These are phyloP conservation scores for Calocybe indica DNA, from an alignment of 768 basidiomycete species.

Conservation along the genomic window DNA sequence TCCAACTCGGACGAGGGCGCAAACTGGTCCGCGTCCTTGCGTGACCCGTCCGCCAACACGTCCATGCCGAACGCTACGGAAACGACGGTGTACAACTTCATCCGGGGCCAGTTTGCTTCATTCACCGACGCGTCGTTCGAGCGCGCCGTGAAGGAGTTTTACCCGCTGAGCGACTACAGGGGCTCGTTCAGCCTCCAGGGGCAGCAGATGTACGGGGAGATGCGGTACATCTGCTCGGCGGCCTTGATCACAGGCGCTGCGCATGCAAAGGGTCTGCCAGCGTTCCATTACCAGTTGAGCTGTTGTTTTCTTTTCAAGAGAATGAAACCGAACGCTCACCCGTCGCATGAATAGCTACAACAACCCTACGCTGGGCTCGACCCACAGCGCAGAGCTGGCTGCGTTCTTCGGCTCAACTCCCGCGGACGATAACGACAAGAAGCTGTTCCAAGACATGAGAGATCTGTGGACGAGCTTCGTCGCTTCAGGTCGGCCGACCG, in stretches of 20 bases:
- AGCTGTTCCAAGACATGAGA: conserved; percentile 31
- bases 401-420: conserved; percentile 23
- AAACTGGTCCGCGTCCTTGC: conserved; percentile 28
- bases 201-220: conserved; percentile 41
- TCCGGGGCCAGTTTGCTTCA: conserved; percentile 31
- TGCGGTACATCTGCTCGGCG: conserved; percentile 37
- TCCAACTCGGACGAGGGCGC: conserved; percentile 40
- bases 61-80: conserved; percentile 30
- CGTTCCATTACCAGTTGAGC: conserved; percentile 31
- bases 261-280: conserved; percentile 10
- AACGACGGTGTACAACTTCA: conserved; percentile 33
- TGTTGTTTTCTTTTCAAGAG: neutral
- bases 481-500: conserved; percentile 22
- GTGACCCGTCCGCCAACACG: conserved; percentile 31
- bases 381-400: conserved; percentile 29
- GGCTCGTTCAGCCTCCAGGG: conserved; percentile 31
- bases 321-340: no score
- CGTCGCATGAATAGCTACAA: conserved; percentile 23
- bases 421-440: conserved; percentile 18
- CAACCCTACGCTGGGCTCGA: conserved; percentile 31
- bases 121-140: conserved; percentile 23
- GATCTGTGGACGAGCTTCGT: conserved; percentile 36
- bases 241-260: conserved; percentile 25
- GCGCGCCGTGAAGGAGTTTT: conserved; percentile 21
- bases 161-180: conserved; percentile 27